These are phyloP conservation scores for Xylaria curta DNA, from an alignment of 495 filamentous ascomycete species.

Conservation along the genomic window DNA sequence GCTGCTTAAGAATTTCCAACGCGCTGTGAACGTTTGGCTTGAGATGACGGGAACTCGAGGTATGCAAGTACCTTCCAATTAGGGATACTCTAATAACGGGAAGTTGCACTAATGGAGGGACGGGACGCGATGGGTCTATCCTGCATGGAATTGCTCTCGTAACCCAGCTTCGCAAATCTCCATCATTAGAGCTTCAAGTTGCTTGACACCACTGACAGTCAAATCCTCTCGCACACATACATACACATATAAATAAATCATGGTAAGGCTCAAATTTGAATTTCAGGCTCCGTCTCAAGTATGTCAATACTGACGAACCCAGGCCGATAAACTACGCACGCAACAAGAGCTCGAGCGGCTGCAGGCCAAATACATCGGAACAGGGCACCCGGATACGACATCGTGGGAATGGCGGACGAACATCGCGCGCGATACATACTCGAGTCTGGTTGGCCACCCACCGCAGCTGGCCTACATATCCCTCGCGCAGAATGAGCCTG, in stretches of 20 bases:
- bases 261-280: slow-evolving; percentile 27
- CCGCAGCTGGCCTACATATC: slow-evolving; percentile 87
- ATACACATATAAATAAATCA: not conserved
- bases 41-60: not conserved
- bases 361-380: slow-evolving; percentile 92
- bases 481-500: slow-evolving; percentile 83
- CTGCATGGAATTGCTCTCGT: not conserved
- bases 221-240: not conserved
- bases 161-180: not conserved
- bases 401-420: slow-evolving; percentile 96
- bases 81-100: not conserved
- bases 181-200: not conserved
- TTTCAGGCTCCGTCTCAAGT: not conserved
- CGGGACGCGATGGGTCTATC: not conserved
- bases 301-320: slow-evolving; percentile 14
- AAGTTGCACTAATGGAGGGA: slow-evolving; percentile 19
- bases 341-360: slow-evolving; percentile 96
- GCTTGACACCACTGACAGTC: not conserved
- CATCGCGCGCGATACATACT: slow-evolving; percentile 82
- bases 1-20: not conserved
- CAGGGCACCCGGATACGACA: slow-evolving; percentile 97
- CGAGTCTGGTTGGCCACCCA: slow-evolving; percentile 88
- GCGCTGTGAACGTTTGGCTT: not conserved
- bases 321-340: slow-evolving; percentile 97
- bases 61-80: not conserved